These are phyloP conservation scores for Corynascus novoguineensis DNA, from an alignment of 495 filamentous ascomycete genomes.

Conservation along the genomic window DNA sequence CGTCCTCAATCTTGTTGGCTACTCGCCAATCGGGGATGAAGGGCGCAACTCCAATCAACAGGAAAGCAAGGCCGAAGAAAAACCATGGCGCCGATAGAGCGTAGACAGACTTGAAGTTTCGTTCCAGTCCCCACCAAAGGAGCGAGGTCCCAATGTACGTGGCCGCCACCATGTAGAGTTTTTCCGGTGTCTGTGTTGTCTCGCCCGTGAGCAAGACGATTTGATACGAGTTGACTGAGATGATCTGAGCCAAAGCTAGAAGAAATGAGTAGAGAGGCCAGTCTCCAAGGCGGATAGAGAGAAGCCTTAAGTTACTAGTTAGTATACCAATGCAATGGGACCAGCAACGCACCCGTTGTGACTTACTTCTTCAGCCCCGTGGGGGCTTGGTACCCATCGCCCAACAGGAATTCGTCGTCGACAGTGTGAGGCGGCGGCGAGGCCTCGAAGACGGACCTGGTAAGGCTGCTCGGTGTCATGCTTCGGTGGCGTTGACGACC, in stretches of 20 bases:
- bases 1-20: conserved; percentile 49
- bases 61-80: conserved; percentile 57
- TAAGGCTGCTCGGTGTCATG: conserved; percentile 28
- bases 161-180: conserved; percentile 57
- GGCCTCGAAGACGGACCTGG: conserved; percentile 28
- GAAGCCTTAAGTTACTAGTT: conserved; percentile 18
- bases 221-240: conserved; percentile 64
- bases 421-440: conserved; percentile 22
- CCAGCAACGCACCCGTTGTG: conserved; percentile 17
- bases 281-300: conserved; percentile 44
- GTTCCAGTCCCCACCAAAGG: conserved; percentile 59
- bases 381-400: conserved; percentile 59
- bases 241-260: conserved; percentile 61
- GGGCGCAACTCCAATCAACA: conserved; percentile 60
- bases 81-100: conserved; percentile 55
- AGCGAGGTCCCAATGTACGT: conserved; percentile 58
- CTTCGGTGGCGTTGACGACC: conserved; percentile 30
- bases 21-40: conserved; percentile 36
- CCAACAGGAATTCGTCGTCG: conserved; percentile 56
- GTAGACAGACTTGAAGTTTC: conserved; percentile 51
- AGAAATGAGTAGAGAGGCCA: conserved; percentile 73
- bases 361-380: conserved; percentile 53
- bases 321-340: background rate
- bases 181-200: conserved; percentile 52
- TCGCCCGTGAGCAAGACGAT: conserved; percentile 60